These are phyloP conservation scores for Rubia peregrina DNA, from an alignment of 305 asterid species.

Conservation along the genomic window DNA sequence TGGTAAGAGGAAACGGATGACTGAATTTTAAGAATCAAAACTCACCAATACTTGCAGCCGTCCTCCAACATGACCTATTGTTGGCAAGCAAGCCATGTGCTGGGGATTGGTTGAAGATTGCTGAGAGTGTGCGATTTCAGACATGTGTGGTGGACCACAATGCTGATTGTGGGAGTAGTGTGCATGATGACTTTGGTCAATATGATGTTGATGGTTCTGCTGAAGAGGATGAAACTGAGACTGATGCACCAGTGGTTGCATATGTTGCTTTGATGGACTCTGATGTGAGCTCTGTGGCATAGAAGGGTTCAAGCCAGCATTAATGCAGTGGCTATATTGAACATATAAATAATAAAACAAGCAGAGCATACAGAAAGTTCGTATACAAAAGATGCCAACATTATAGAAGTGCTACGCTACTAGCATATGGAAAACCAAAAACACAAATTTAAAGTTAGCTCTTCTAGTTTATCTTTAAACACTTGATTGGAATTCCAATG, in stretches of 20 bases:
- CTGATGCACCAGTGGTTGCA: conserved; percentile 57
- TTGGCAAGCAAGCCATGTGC: conserved; percentile 62
- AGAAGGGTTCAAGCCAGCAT: conserved; percentile 13
- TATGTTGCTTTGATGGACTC: conserved; percentile 54
- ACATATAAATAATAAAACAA: background rate
- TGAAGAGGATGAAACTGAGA: conserved; percentile 62
- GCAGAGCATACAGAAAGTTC: background rate
- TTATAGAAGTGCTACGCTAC: background rate
- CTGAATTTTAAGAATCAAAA: background rate
- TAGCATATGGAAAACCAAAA: background rate
- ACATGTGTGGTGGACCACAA: conserved; percentile 63
- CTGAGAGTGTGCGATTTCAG: conserved; percentile 68
- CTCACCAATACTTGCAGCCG: conserved; percentile 69
- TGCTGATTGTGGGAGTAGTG: conserved; percentile 66
- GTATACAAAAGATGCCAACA: background rate
- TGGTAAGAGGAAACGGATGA: background rate
- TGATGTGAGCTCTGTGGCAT: conserved; percentile 42
- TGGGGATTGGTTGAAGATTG: conserved; percentile 54
- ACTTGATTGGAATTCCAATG: background rate
- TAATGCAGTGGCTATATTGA: background rate
- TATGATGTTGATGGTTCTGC: conserved; percentile 54
- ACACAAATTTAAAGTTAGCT: background rate
- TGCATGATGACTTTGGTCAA: conserved; percentile 52
- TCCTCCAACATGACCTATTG: conserved; percentile 70
- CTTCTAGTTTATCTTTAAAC: background rate